Conservation (phyloP, 2,329 filamentous ascomycete genomes). For the Lachnellula subtilissima region DNA sequence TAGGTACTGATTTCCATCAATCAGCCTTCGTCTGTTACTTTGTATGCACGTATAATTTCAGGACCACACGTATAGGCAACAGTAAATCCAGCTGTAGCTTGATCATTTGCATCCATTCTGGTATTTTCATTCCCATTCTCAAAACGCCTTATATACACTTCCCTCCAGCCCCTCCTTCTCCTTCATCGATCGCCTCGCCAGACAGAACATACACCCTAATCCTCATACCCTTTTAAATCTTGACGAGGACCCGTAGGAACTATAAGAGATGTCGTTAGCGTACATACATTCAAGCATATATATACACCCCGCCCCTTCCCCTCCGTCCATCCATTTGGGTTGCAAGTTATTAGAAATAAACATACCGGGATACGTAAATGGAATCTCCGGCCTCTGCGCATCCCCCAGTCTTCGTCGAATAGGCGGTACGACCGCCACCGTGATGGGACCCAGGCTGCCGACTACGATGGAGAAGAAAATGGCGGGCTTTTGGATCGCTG, state of each 20-base stretch:
- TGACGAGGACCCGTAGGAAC: slow-evolving; percentile 18
- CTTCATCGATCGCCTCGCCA: not conserved
- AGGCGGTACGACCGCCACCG: slow-evolving; percentile 67
- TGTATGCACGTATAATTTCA: too few species aligned
- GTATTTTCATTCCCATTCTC: slow-evolving; percentile 3
- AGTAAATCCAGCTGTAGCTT: too few species aligned
- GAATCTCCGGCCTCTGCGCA: slow-evolving; percentile 64
- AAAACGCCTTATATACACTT: slow-evolving; percentile 8
- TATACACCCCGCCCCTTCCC: too few species aligned
- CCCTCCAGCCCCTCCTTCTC: not conserved
- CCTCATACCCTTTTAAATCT: slow-evolving; percentile 7
- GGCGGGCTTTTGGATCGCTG: slow-evolving; percentile 79
- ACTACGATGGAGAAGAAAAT: slow-evolving; percentile 84
- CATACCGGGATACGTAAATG: slow-evolving; percentile 90
- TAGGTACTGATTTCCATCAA: too few species aligned
- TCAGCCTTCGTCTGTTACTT: too few species aligned
- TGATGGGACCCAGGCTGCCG: slow-evolving; percentile 66
- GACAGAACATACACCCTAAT: not conserved
- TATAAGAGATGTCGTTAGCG: slow-evolving; percentile 1
- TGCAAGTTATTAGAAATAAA: slow-evolving; percentile 21
- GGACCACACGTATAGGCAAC: too few species aligned
- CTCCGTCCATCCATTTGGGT: not conserved
- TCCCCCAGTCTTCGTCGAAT: slow-evolving; percentile 71
- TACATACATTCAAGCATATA: too few species aligned
- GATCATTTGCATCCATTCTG: not conserved